Conservation (phyloP, 2,329 filamentous ascomycete genomes). For the Cladophialophora bantiana region DNA sequence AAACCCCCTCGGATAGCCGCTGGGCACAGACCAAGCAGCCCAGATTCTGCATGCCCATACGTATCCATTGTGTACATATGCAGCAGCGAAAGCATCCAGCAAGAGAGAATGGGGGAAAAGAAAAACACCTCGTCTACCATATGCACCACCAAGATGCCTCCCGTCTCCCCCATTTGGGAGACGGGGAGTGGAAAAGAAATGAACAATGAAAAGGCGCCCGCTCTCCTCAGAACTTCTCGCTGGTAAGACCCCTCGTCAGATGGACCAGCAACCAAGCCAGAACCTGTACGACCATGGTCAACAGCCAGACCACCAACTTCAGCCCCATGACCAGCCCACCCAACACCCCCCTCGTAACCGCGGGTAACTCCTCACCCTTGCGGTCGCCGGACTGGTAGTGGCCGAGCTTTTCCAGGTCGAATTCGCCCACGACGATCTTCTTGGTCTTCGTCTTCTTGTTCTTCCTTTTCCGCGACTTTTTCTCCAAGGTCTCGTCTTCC, state of each 20-base stretch:
- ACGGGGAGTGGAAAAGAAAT: background rate
- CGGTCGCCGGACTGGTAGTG: conserved; percentile 48
- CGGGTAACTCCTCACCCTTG: conserved; percentile 51
- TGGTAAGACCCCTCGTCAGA: conserved; percentile 50
- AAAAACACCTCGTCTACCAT: background rate
- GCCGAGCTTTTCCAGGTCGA: conserved; percentile 55
- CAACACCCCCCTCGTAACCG: conserved; percentile 46
- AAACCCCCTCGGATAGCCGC: too few species aligned
- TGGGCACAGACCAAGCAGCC: too few species aligned
- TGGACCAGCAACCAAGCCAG: conserved; percentile 52
- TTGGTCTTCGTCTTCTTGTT: conserved; percentile 42
- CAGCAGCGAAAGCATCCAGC: too few species aligned
- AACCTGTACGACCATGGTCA: conserved; percentile 50
- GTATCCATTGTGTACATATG: too few species aligned
- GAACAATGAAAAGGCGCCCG: background rate
- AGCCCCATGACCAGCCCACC: conserved; percentile 49
- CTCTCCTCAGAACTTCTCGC: conserved; percentile 49
- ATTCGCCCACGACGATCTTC: conserved; percentile 50
- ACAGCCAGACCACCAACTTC: conserved; percentile 47
- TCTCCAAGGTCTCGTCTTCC: conserved; percentile 18
- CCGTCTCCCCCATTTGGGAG: background rate
- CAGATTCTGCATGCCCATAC: too few species aligned
- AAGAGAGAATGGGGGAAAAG: background rate
- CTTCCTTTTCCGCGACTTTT: conserved; percentile 25
- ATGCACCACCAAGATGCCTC: too few species aligned